These are phyloP conservation scores for Xylaria sp. DNA, from an alignment of 2,329 filamentous ascomycete genomes.

Conservation along the genomic window DNA sequence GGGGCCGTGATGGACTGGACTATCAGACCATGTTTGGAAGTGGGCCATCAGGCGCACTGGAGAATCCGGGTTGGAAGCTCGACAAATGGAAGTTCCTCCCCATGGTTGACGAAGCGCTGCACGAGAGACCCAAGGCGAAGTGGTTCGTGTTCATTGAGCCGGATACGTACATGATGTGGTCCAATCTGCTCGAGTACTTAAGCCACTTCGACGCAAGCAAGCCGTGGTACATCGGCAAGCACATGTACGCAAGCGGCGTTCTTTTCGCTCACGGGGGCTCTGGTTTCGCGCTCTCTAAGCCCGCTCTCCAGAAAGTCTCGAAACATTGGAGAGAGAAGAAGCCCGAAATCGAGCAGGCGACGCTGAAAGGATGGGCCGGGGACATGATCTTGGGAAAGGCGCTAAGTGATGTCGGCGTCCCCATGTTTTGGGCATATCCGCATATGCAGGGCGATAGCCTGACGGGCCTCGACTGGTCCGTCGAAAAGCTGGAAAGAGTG, in stretches of 20 bases:
- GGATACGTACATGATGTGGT: slow-evolving; percentile 54
- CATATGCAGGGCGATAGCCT: slow-evolving; percentile 40
- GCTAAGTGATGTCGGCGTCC: slow-evolving; percentile 34
- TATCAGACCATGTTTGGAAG: slow-evolving; percentile 50
- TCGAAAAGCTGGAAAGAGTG: slow-evolving; percentile 38
- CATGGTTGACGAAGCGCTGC: slow-evolving; percentile 52
- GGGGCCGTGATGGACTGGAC: slow-evolving; percentile 42
- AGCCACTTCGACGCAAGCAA: slow-evolving; percentile 45
- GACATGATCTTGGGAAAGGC: slow-evolving; percentile 42
- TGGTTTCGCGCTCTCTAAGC: slow-evolving; percentile 50
- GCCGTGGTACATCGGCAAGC: slow-evolving; percentile 51
- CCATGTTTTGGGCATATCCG: slow-evolving; percentile 40
- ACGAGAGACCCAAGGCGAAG: slow-evolving; percentile 49
- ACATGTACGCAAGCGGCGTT: slow-evolving; percentile 48
- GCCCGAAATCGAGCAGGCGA: slow-evolving; percentile 34
- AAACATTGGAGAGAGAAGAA: slow-evolving; percentile 32
- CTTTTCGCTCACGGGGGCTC: slow-evolving; percentile 54
- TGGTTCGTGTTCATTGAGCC: slow-evolving; percentile 56
- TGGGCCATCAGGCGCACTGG: slow-evolving; percentile 51
- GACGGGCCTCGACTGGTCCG: slow-evolving; percentile 38
- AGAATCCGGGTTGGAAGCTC: slow-evolving; percentile 51
- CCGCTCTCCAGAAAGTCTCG: slow-evolving; percentile 49
- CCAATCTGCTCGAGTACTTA: slow-evolving; percentile 51
- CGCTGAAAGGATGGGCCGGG: slow-evolving; percentile 38
- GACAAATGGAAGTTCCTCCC: slow-evolving; percentile 58